phyloP scores from a whole-genome alignment of 371 early-diverging fungal genomes.

The Saksenaea oblongispora region DNA sequence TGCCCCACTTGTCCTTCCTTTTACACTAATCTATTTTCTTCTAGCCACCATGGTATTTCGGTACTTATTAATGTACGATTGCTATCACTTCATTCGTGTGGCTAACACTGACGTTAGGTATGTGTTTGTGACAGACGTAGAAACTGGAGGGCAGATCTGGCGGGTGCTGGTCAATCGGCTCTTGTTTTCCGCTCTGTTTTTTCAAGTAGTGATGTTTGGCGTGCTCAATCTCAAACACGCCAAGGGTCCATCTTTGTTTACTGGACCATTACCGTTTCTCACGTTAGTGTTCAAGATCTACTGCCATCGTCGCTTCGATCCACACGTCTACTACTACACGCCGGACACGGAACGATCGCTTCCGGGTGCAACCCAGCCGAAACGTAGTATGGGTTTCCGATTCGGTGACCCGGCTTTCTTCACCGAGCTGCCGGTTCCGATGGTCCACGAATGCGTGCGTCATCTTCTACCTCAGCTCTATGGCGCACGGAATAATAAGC shows the following conservation, averaged over 20 bases:
- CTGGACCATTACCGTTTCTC: slow-evolving; percentile 65
- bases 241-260: slow-evolving; percentile 42
- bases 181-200: slow-evolving; percentile 59
- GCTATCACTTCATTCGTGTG: background rate
- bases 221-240: slow-evolving; percentile 53
- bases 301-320: slow-evolving; percentile 46
- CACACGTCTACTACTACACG: slow-evolving; percentile 51
- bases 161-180: slow-evolving; percentile 77
- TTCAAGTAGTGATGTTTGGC: slow-evolving; percentile 71
- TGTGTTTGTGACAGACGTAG: slow-evolving; percentile 64
- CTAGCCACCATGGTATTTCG: slow-evolving; percentile 67
- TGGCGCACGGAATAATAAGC: slow-evolving; percentile 13
- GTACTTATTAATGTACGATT: slow-evolving; percentile 57
- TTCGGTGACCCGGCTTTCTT: slow-evolving; percentile 61
- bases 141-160: slow-evolving; percentile 81
- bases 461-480: slow-evolving; percentile 57
- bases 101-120: slow-evolving; percentile 28
- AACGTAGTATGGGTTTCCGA: slow-evolving; percentile 37
- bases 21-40: slow-evolving; percentile 64
- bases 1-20: slow-evolving; percentile 70
- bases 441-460: slow-evolving; percentile 57
- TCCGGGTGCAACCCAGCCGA: slow-evolving; percentile 11
- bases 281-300: slow-evolving; percentile 61
- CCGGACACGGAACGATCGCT: slow-evolving; percentile 16
- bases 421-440: slow-evolving; percentile 54